phyloP scores from a whole-genome alignment of 2,329 filamentous ascomycete species.

The Chaetomium strumarium region DNA sequence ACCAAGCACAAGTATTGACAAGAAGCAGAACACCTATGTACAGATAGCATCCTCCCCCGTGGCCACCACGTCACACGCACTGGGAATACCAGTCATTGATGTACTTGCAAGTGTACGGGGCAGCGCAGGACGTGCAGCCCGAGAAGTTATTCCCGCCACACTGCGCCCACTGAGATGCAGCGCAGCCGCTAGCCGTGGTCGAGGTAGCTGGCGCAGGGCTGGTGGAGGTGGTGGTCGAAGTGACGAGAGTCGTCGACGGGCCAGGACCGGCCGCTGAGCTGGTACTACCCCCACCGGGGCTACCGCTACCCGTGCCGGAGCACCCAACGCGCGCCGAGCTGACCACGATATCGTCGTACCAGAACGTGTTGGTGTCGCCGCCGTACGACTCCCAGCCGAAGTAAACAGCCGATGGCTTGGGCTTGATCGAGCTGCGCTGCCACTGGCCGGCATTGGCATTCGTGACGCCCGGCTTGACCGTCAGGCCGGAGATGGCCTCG shows the following conservation, averaged over 20 bases:
- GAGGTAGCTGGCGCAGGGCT: slow-evolving; percentile 1
- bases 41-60: too few relatives aligned
- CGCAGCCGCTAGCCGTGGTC: slow-evolving; percentile 4
- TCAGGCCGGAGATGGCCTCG: slow-evolving; percentile 46
- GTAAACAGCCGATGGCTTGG: slow-evolving; percentile 50
- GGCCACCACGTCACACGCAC: too few relatives aligned
- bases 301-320: neutral
- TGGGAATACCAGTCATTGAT: slow-evolving; percentile 16
- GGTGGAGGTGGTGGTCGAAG: neutral
- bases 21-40: too few relatives aligned
- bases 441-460: slow-evolving; percentile 50
- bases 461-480: slow-evolving; percentile 38
- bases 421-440: slow-evolving; percentile 43
- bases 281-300: neutral
- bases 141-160: slow-evolving; percentile 24
- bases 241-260: neutral
- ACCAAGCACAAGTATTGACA: too few relatives aligned
- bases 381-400: slow-evolving; percentile 61
- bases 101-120: slow-evolving; percentile 22
- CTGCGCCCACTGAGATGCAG: slow-evolving; percentile 15
- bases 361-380: slow-evolving; percentile 54
- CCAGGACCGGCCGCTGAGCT: neutral
- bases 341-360: slow-evolving; percentile 55
- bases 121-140: slow-evolving; percentile 23
- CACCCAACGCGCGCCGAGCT: slow-evolving; percentile 45